phyloP scores from a whole-genome alignment of 352 stramenopile genomes.

The Globisporangium polare region DNA sequence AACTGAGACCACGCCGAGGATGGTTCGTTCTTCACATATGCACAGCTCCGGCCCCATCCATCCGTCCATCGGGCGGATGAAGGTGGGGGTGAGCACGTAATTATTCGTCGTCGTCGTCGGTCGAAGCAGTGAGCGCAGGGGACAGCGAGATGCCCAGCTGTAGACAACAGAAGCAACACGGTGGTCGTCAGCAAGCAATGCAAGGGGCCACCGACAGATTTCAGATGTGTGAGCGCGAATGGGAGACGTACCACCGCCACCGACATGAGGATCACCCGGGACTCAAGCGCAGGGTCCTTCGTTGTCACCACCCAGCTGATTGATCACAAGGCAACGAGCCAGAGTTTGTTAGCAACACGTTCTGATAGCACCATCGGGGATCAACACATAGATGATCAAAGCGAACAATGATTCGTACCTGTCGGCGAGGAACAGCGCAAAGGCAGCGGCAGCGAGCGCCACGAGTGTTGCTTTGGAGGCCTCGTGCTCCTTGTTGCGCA shows the following conservation, averaged over 20 bases:
- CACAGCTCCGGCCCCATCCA: background rate
- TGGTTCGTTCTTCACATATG: slow-evolving; percentile 7
- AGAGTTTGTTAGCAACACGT: background rate
- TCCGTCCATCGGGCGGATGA: background rate
- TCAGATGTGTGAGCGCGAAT: background rate
- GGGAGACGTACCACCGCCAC: slow-evolving; percentile 47
- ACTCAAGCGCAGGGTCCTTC: slow-evolving; percentile 46
- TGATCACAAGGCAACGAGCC: slow-evolving; percentile 5
- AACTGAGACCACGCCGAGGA: slow-evolving; percentile 25
- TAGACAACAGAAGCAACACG: slow-evolving; percentile 4
- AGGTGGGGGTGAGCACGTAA: background rate
- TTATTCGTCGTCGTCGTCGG: slow-evolving; percentile 55
- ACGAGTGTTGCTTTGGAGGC: slow-evolving; percentile 54
- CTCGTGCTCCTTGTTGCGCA: slow-evolving; percentile 47
- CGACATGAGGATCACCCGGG: slow-evolving; percentile 75
- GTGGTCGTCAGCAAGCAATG: background rate
- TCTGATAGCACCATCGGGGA: background rate
- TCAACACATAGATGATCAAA: background rate
- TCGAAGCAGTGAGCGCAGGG: slow-evolving; percentile 40
- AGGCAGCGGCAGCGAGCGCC: slow-evolving; percentile 31
- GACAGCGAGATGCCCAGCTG: slow-evolving; percentile 68
- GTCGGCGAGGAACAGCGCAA: slow-evolving; percentile 64
- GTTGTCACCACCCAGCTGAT: slow-evolving; percentile 47
- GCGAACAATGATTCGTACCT: slow-evolving; percentile 38
- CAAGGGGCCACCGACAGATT: background rate